These are phyloP conservation scores for Apophysomyces sp. DNA, from an alignment of 371 early-diverging fungal species.

Conservation along the genomic window DNA sequence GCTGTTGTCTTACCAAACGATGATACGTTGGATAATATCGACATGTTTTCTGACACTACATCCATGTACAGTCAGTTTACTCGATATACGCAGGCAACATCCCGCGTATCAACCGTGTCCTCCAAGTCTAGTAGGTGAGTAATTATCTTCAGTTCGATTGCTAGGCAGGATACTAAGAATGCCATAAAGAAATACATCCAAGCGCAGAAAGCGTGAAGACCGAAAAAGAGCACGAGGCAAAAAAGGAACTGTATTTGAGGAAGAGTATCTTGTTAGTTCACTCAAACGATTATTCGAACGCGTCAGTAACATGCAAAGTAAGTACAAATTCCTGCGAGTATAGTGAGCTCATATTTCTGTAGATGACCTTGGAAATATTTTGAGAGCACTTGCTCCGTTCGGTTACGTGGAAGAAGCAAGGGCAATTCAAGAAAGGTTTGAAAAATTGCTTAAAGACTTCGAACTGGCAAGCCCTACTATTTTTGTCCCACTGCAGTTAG, in stretches of 20 bases:
- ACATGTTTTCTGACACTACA: slow-evolving; percentile 91
- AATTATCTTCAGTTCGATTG: not conserved
- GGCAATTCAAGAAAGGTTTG: slow-evolving; percentile 43
- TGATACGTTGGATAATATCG: slow-evolving; percentile 78
- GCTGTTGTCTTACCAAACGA: slow-evolving; percentile 47
- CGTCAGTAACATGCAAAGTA: slow-evolving; percentile 45
- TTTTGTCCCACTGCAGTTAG: slow-evolving; percentile 47
- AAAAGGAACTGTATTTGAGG: slow-evolving; percentile 87
- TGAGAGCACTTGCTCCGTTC: slow-evolving; percentile 44
- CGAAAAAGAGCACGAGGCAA: slow-evolving; percentile 82
- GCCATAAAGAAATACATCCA: slow-evolving; percentile 63
- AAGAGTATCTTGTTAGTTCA: slow-evolving; percentile 83
- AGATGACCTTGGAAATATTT: slow-evolving; percentile 43
- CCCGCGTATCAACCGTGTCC: slow-evolving; percentile 56
- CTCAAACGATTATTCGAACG: slow-evolving; percentile 55
- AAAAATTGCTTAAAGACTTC: slow-evolving; percentile 31
- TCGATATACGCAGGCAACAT: slow-evolving; percentile 66
- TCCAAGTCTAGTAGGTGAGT: slow-evolving; percentile 44
- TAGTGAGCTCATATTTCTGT: not conserved
- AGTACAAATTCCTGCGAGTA: not conserved
- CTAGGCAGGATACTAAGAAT: not conserved
- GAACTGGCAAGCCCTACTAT: slow-evolving; percentile 27
- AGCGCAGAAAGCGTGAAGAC: slow-evolving; percentile 68
- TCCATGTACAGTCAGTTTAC: slow-evolving; percentile 89
- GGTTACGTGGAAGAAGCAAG: slow-evolving; percentile 49